Evolutionary conservation across 768 basidiomycete genomes (phyloP).

Genomic region (Dacryopinax spathularia): DNA sequence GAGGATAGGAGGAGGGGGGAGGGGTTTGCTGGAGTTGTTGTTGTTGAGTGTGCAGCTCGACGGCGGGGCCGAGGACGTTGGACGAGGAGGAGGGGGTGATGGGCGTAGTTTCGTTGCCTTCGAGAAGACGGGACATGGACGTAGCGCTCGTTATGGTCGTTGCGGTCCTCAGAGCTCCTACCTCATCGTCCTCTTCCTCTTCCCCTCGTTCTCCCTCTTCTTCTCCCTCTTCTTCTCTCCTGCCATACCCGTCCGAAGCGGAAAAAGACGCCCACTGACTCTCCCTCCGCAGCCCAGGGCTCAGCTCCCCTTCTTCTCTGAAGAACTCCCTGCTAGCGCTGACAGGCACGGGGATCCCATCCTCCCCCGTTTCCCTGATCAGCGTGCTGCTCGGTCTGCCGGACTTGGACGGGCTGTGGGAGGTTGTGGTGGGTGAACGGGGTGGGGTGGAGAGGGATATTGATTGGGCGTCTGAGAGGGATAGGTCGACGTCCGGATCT

Average conservation of each 20-base stretch:
- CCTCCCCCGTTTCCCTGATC: background rate
- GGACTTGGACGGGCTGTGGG: background rate
- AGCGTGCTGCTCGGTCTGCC: background rate
- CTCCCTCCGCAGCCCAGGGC: background rate
- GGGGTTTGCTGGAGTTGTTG: too few relatives aligned
- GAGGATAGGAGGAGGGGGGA: background rate
- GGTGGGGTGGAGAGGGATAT: background rate
- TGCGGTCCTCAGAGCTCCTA: too few relatives aligned
- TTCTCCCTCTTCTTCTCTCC: background rate
- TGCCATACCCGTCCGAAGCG: background rate
- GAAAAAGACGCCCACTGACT: too few relatives aligned
- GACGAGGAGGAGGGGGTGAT: background rate
- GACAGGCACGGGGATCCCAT: background rate
- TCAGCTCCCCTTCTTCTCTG: background rate
- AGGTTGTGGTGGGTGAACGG: background rate
- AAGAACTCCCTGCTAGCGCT: background rate
- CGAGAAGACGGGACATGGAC: too few relatives aligned
- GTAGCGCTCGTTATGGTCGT: too few relatives aligned
- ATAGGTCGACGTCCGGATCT: too few relatives aligned
- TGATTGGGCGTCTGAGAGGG: background rate
- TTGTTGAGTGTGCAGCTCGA: background rate
- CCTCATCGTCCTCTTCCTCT: too few relatives aligned
- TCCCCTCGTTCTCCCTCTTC: background rate
- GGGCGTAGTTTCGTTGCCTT: background rate
- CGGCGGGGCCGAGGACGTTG: background rate